phyloP scores from a whole-genome alignment of 2,329 filamentous ascomycete species.

The Ophiostoma himal-ulmi region DNA sequence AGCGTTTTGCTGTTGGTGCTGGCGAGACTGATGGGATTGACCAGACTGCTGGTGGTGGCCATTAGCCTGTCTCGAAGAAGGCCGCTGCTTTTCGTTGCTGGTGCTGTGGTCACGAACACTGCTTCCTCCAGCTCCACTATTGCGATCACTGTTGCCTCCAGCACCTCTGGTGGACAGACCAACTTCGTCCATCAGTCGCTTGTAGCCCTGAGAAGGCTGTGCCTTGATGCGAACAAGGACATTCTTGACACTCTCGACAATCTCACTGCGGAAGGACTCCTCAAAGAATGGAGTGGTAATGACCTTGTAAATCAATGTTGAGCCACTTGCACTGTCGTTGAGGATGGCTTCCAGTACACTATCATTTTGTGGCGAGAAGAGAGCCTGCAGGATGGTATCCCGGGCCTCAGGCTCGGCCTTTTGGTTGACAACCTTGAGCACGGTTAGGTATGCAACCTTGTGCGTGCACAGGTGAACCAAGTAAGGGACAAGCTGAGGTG shows the following conservation, averaged over 20 bases:
- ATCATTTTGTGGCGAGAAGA: slow-evolving; percentile 88
- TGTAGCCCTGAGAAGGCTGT: slow-evolving; percentile 91
- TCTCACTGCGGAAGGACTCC: slow-evolving; percentile 78
- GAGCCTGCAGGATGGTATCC: slow-evolving; percentile 78
- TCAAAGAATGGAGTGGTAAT: slow-evolving; percentile 97
- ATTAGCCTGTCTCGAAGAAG: slow-evolving; percentile 50
- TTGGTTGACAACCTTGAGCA: slow-evolving; percentile 97
- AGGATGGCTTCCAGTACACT: slow-evolving; percentile 84
- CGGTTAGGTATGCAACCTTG: slow-evolving; percentile 95
- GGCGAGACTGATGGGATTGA: slow-evolving; percentile 27
- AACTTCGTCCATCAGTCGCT: slow-evolving; percentile 97
- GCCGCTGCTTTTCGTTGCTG: slow-evolving; percentile 49
- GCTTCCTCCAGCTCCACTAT: slow-evolving; percentile 38
- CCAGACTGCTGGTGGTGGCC: slow-evolving; percentile 37
- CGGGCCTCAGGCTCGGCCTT: slow-evolving; percentile 89
- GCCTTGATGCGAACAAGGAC: slow-evolving; percentile 87
- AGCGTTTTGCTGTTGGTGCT: slow-evolving; percentile 35
- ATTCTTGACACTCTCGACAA: slow-evolving; percentile 85
- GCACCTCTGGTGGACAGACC: slow-evolving; percentile 65
- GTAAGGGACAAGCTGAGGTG: slow-evolving; percentile 85
- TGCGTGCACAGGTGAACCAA: slow-evolving; percentile 94
- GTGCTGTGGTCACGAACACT: slow-evolving; percentile 41
- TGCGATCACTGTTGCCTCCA: slow-evolving; percentile 32
- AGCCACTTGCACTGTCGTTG: slow-evolving; percentile 83
- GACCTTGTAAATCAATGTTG: slow-evolving; percentile 97